phyloP scores from a whole-genome alignment of 352 stramenopile genomes.

The Hyaloperonospora brassicae region DNA sequence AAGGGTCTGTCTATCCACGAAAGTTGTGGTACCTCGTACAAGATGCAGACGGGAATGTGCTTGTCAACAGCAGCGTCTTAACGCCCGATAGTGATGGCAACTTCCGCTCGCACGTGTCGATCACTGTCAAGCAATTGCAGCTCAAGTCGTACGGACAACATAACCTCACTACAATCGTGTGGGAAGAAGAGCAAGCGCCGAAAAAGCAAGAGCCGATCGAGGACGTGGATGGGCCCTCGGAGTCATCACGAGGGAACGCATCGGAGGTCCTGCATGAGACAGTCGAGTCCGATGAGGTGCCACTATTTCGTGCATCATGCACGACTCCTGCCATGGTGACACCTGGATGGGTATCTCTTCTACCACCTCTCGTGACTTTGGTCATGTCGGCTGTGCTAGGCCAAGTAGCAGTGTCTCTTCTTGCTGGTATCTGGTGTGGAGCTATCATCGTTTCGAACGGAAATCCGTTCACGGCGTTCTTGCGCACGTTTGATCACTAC shows the following conservation, averaged over 20 bases:
- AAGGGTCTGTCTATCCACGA: constrained; percentile 63
- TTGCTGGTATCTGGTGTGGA: constrained; percentile 83
- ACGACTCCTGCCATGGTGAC: constrained; percentile 48
- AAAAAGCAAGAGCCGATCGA: background rate
- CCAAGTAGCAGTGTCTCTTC: constrained; percentile 75
- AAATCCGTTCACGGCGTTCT: constrained; percentile 64
- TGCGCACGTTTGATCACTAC: constrained; percentile 84
- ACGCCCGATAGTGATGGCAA: constrained; percentile 65
- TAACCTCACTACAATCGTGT: constrained; percentile 47
- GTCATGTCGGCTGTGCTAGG: constrained; percentile 60
- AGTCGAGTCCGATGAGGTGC: constrained; percentile 15
- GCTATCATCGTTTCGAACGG: constrained; percentile 75
- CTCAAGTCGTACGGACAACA: constrained; percentile 38
- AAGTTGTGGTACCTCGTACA: constrained; percentile 49
- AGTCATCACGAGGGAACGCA: constrained; percentile 8
- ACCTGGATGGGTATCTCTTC: constrained; percentile 62
- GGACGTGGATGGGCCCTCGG: background rate
- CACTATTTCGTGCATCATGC: constrained; percentile 28
- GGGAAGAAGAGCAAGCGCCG: constrained; percentile 14
- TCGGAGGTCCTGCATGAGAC: constrained; percentile 26
- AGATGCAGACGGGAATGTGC: constrained; percentile 35
- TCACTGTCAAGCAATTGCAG: constrained; percentile 36
- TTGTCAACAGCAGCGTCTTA: constrained; percentile 55
- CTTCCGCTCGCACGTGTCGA: constrained; percentile 41
- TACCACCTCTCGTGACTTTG: constrained; percentile 71